These are phyloP conservation scores for Delphinella strobiligena DNA, from an alignment of 2,329 filamentous ascomycete species.

Conservation along the genomic window DNA sequence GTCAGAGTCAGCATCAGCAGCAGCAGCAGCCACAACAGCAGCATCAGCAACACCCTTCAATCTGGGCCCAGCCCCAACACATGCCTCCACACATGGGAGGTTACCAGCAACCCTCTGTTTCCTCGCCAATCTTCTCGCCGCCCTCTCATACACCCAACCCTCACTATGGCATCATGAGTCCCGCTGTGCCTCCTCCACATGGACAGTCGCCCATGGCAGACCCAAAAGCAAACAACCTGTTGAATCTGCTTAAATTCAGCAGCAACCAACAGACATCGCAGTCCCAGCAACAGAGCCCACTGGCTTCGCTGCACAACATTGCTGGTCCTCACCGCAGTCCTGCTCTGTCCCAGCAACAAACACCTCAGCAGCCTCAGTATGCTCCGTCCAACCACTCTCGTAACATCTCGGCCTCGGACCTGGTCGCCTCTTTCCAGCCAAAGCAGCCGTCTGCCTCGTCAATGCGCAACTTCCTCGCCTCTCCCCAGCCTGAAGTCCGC, in stretches of 20 bases:
- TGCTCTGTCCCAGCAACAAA: not conserved
- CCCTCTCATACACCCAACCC: constrained; percentile 41
- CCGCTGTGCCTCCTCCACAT: constrained; percentile 14
- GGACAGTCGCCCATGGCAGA: constrained; percentile 8
- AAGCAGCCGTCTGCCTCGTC: constrained; percentile 21
- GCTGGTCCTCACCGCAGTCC: constrained; percentile 6
- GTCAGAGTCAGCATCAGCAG: constrained; percentile 4
- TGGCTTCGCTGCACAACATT: constrained; percentile 25
- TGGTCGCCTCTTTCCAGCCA: constrained; percentile 44
- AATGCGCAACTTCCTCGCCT: constrained; percentile 18
- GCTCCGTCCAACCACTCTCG: constrained; percentile 1
- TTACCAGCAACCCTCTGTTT: constrained; percentile 45
- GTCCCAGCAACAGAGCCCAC: constrained; percentile 19
- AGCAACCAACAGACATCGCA: constrained; percentile 26
- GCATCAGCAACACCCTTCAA: constrained; percentile 11
- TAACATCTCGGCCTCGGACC: constrained; percentile 42
- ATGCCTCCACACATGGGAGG: constrained; percentile 14
- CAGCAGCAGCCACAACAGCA: constrained; percentile 8
- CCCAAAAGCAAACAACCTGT: constrained; percentile 33
- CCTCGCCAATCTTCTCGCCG: constrained; percentile 47
- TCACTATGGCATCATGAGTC: constrained; percentile 48
- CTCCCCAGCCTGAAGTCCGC: constrained; percentile 5
- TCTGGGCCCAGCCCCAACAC: constrained; percentile 12
- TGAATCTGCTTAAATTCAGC: constrained; percentile 55
- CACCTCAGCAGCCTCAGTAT: constrained; percentile 1